A percentile compares a stretch with the other conserved stretches of the same genome.
phyloP scores from a whole-genome alignment of 1,139 yeast genomes.

The Casaregolazyma suthepensis region DNA sequence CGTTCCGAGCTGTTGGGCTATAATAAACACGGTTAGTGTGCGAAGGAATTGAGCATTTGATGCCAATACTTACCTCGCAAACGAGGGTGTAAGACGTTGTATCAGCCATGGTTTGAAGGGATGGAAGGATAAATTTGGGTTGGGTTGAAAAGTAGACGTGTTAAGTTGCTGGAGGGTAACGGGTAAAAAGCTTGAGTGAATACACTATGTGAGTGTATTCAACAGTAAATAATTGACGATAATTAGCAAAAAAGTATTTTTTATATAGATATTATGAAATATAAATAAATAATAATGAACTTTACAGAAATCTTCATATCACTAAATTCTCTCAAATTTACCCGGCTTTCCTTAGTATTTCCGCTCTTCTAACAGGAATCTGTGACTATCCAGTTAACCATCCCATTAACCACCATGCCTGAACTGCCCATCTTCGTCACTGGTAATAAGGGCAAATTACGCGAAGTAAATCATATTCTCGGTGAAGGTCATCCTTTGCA shows the following conservation, averaged over 20 bases:
- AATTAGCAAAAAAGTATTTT: too few species aligned
- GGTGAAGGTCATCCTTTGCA: conserved; percentile 42
- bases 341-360: too few species aligned
- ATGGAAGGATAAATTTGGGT: conserved; percentile 8
- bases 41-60: not conserved
- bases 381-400: not conserved
- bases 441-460: conserved; percentile 82
- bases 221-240: too few species aligned
- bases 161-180: conserved; percentile 7
- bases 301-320: too few species aligned
- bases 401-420: not conserved
- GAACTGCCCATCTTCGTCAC: conserved; percentile 33
- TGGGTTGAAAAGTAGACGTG: conserved; percentile 5
- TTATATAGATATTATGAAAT: too few species aligned
- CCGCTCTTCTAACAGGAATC: too few species aligned
- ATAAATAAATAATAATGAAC: too few species aligned
- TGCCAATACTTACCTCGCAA: conserved; percentile 26
- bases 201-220: too few species aligned
- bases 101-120: conserved; percentile 26
- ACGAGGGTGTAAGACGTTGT: conserved; percentile 32
- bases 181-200: not conserved
- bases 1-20: conserved; percentile 45
- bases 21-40: conserved; percentile 6
- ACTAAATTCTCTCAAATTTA: too few species aligned
- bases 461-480: conserved; percentile 75